A percentile compares a stretch with the other conserved stretches of the same genome.
Evolutionary conservation across 805 yeast species (phyloP).

Genomic region (Cyberlindnera xylosilytica): DNA sequence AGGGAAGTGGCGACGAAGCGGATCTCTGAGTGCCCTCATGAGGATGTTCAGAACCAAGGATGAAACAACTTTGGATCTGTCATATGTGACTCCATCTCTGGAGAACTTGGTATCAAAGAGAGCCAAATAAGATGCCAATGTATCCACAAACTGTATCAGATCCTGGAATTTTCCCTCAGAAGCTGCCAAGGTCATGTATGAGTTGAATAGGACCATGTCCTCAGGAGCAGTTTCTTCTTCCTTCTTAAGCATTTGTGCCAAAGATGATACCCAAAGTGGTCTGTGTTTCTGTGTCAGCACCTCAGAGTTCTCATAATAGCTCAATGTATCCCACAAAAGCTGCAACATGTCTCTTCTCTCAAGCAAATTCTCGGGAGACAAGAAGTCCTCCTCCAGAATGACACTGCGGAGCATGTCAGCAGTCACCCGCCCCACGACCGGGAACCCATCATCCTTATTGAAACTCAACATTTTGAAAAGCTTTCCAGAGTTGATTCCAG

Average conservation of each 20-base stretch:
- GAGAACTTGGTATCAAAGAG: neutral
- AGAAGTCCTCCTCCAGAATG: conserved; percentile 5
- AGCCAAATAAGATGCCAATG: too few species aligned
- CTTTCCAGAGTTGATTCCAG: conserved; percentile 8
- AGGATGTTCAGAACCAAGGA: conserved; percentile 2
- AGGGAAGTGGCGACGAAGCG: conserved; percentile 8
- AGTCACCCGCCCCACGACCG: conserved; percentile 1
- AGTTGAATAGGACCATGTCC: too few species aligned
- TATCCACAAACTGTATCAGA: too few species aligned
- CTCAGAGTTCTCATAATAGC: neutral
- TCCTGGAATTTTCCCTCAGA: too few species aligned
- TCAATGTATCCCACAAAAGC: conserved; percentile 3
- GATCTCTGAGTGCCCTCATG: conserved; percentile 3
- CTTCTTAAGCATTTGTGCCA: too few species aligned
- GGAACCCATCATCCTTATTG: conserved; percentile 1
- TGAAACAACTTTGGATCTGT: neutral
- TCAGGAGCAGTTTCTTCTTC: too few species aligned
- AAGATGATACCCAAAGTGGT: too few species aligned
- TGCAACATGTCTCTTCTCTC: conserved; percentile 2
- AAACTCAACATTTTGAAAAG: conserved; percentile 9
- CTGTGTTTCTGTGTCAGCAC: neutral
- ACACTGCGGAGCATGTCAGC: conserved; percentile 14
- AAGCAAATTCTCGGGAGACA: neutral
- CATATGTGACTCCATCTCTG: neutral
- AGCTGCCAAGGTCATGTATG: too few species aligned